A percentile compares a stretch with the other conserved stretches of the same genome.
These are phyloP conservation scores for Lipomyces oligophaga DNA, from an alignment of 805 yeast species.

Conservation along the genomic window DNA sequence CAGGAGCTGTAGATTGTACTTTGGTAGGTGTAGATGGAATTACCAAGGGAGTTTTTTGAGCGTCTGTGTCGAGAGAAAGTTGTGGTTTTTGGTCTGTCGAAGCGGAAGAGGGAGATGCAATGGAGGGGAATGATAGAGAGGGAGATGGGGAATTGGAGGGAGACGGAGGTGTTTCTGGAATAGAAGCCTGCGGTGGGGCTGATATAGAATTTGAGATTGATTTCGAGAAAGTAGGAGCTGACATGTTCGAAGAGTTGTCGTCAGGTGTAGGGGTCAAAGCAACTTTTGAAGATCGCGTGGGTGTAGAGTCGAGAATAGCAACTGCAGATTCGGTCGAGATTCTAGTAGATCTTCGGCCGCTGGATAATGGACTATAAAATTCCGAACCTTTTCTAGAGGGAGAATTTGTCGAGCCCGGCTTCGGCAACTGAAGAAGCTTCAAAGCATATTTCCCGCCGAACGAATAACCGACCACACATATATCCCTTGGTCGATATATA, in stretches of 20 bases:
- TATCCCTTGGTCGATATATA: constrained; percentile 32
- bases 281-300: not conserved
- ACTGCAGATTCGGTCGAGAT: not conserved
- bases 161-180: not conserved
- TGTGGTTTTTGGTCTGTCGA: too few species aligned
- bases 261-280: not conserved
- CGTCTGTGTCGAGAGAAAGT: too few species aligned
- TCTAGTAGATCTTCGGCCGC: too few species aligned
- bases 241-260: not conserved
- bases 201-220: too few species aligned
- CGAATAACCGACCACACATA: constrained; percentile 37
- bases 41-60: too few species aligned
- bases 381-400: too few species aligned
- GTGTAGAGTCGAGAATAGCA: not conserved
- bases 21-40: not conserved
- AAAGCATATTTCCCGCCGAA: constrained; percentile 37
- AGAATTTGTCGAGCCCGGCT: too few species aligned
- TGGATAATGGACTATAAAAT: too few species aligned
- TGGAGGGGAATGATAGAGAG: not conserved
- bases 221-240: too few species aligned
- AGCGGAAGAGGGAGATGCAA: not conserved
- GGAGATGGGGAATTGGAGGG: not conserved
- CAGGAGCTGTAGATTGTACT: too few species aligned
- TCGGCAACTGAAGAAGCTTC: constrained; percentile 32
- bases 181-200: not conserved